Evolutionary conservation across 192 early-diverging fungal genomes (phyloP), one percentile per base, ranked within the genome.

Genomic region (Thamnidium elegans): DNA sequence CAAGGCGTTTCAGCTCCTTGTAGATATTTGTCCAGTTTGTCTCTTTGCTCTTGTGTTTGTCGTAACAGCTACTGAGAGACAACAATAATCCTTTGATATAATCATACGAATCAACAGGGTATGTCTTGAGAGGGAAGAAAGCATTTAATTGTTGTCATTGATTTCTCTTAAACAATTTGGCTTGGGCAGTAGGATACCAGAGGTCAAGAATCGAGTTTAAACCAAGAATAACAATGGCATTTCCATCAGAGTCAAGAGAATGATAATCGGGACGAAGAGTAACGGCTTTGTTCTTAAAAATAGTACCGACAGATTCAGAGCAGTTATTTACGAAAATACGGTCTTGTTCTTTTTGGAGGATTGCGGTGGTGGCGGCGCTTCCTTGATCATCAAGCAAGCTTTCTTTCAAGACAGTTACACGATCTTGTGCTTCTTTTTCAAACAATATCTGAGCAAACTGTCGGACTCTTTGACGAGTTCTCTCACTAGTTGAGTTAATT

Each of bases 381-480:
- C 52, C 13, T 9, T 54, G 2, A 54, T 54, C 30, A 54, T 54
- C 52, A 54, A 54, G 6, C 52, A 32, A 32, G 30, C 30, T 54
- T 54, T 54, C 52, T 54, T 54, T 54, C 9, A 54, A 53, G 1
- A 13, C 7, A 53, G 51, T 26, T 53, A 53, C 13, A 8, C 51
- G 30, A 53, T 53, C 51, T 53, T 3, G 51, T 30, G 23, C 51
- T 53, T 53, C 51, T 53, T 53, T 53, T 8, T 53, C 51, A 53
- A 53, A 53, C 26, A 26, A 53, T 53, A 53, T 53, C 51, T 53
- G 23, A 53, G 31, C 51, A 53, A 53, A 53, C 21, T 53, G 51
- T 14, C 51, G 26, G 30, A 53, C 51, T 31, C 4, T 53, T 53
- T 53, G 51, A 5, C 20, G 51, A 53, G 51, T 53, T 53, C 2